Conservation (phyloP, 805 yeast genomes). For the Spathaspora arborariae region DNA sequence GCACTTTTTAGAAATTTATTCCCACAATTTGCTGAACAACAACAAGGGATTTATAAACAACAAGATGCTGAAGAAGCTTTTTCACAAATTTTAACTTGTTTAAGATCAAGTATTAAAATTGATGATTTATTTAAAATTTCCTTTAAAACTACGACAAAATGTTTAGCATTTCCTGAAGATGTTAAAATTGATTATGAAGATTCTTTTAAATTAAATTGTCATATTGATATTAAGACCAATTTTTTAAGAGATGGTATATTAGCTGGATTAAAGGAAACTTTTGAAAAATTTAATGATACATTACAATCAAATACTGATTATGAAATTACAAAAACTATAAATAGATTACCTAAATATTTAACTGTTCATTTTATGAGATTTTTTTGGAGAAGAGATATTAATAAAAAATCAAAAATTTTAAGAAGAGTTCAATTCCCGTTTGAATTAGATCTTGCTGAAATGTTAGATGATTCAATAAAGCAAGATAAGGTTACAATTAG, state of each 20-base stretch:
- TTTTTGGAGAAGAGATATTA: constrained; percentile 91
- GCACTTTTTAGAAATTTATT: constrained; percentile 59
- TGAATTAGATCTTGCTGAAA: constrained; percentile 82
- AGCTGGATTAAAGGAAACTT: constrained; percentile 67
- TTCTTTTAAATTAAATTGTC: constrained; percentile 79
- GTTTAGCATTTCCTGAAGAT: constrained; percentile 46
- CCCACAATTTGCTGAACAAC: constrained; percentile 87
- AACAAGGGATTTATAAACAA: constrained; percentile 73
- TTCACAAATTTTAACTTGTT: constrained; percentile 64
- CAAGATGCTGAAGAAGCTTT: constrained; percentile 98
- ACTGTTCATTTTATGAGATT: constrained; percentile 93
- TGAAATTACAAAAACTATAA: constrained; percentile 56
- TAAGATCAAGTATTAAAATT: constrained; percentile 47
- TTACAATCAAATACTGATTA: constrained; percentile 71
- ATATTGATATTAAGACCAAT: constrained; percentile 80
- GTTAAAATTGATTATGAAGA: constrained; percentile 33
- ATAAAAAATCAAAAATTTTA: constrained; percentile 86
- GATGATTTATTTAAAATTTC: constrained; percentile 61
- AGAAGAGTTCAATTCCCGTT: constrained; percentile 95
- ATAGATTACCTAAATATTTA: constrained; percentile 79
- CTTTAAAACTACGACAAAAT: constrained; percentile 60
- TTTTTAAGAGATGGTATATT: constrained; percentile 82
- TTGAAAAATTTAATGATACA: constrained; percentile 73
- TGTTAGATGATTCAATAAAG: constrained; percentile 76
- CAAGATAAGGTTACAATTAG: constrained; percentile 64